These are phyloP conservation scores for Neonectria magnoliae DNA, from an alignment of 2,329 filamentous ascomycete species.

Conservation along the genomic window DNA sequence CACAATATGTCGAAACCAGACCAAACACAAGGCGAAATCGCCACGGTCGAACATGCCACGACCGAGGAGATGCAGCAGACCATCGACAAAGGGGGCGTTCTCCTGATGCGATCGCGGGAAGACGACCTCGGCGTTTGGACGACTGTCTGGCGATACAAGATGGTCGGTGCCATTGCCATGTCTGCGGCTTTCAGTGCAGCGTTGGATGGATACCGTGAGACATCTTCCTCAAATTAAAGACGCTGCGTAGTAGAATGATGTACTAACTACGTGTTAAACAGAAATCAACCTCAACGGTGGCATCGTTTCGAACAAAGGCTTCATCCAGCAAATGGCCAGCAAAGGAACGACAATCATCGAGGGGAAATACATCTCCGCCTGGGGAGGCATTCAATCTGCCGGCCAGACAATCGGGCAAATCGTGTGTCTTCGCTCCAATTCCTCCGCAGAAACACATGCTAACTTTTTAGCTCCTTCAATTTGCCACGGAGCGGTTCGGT, in stretches of 20 bases:
- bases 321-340: slow-evolving; percentile 49
- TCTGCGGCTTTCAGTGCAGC: slow-evolving; percentile 53
- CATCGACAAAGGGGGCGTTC: slow-evolving; percentile 15
- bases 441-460: too few relatives aligned
- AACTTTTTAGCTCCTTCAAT: slow-evolving; percentile 20
- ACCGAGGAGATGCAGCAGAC: slow-evolving; percentile 14
- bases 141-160: slow-evolving; percentile 48
- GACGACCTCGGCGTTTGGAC: slow-evolving; percentile 54
- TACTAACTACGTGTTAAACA: background rate
- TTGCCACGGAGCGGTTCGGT: slow-evolving; percentile 22
- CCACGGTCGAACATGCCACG: slow-evolving; percentile 23
- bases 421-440: slow-evolving; percentile 29
- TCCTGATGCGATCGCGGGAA: slow-evolving; percentile 47
- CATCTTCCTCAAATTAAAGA: too few relatives aligned
- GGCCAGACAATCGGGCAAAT: slow-evolving; percentile 52
- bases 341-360: slow-evolving; percentile 46
- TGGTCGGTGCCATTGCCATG: slow-evolving; percentile 50
- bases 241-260: too few relatives aligned
- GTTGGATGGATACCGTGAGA: slow-evolving; percentile 52
- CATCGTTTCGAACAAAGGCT: slow-evolving; percentile 53
- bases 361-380: slow-evolving; percentile 50
- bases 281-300: slow-evolving; percentile 48
- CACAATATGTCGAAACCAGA: slow-evolving; percentile 6
- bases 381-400: slow-evolving; percentile 52
- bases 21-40: slow-evolving; percentile 17